Conservation (phyloP, 768 basidiomycete species). For the Mycena rosella region DNA sequence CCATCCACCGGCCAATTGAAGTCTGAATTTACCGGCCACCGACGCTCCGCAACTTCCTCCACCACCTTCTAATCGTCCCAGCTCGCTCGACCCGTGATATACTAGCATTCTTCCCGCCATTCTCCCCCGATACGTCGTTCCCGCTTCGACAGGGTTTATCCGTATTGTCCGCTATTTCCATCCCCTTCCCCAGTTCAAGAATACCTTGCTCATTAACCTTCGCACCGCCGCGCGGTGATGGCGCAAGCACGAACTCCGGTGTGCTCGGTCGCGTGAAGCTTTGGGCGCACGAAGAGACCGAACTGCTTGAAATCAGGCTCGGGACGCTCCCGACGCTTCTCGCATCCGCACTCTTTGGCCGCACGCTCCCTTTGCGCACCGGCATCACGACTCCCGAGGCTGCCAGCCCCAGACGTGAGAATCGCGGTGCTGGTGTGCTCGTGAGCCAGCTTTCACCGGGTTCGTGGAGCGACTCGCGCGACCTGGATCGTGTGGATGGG, state of each 20-base stretch:
- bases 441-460: conserved; percentile 11
- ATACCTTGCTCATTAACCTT: neutral
- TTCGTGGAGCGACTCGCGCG: neutral
- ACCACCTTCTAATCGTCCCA: neutral
- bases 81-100: too few species aligned
- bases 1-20: neutral
- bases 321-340: conserved; percentile 7
- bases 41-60: neutral
- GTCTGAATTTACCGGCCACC: too few species aligned
- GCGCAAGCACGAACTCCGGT: neutral
- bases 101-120: too few species aligned
- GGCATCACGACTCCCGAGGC: conserved; percentile 16
- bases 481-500: neutral
- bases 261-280: conserved; percentile 2
- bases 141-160: too few species aligned
- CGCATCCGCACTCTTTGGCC: neutral
- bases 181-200: neutral
- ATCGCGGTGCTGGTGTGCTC: conserved; percentile 4
- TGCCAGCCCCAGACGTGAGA: conserved; percentile 8
- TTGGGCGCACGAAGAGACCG: neutral
- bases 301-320: conserved; percentile 5
- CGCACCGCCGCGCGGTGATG: neutral
- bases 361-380: neutral
- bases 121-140: neutral
- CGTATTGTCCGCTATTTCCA: too few species aligned